Evolutionary conservation across 495 filamentous ascomycete species (phyloP).

Genomic region (Xylaria palmicola): DNA sequence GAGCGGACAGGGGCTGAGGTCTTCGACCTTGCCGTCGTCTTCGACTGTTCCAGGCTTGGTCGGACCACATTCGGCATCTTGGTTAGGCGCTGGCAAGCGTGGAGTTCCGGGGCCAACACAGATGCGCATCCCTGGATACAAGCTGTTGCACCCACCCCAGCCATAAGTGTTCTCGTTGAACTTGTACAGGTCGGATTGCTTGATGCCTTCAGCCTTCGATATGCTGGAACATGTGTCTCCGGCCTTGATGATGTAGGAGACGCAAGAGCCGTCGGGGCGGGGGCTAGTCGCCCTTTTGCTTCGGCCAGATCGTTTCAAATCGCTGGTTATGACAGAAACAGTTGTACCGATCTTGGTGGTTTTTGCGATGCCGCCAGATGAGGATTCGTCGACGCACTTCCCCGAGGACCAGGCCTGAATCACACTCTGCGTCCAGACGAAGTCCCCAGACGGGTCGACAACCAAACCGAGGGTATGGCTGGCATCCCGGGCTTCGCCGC

Average conservation of each 20-base stretch:
- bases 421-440: neutral
- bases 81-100: slow-evolving; percentile 40
- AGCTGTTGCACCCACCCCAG: slow-evolving; percentile 45
- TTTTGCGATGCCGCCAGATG: neutral
- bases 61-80: neutral
- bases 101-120: slow-evolving; percentile 50
- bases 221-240: slow-evolving; percentile 37
- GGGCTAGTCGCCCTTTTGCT: neutral
- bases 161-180: slow-evolving; percentile 52
- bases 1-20: slow-evolving; percentile 40
- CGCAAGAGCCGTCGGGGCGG: slow-evolving; percentile 39
- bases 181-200: slow-evolving; percentile 30
- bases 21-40: slow-evolving; percentile 13
- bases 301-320: neutral
- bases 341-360: neutral
- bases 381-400: neutral
- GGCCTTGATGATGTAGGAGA: slow-evolving; percentile 29
- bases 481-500: neutral
- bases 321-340: neutral
- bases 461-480: neutral
- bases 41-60: slow-evolving; percentile 4
- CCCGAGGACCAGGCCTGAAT: neutral
- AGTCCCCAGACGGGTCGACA: neutral
- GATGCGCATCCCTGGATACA: slow-evolving; percentile 34
- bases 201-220: slow-evolving; percentile 31